Evolutionary conservation across 352 stramenopile genomes (phyloP).

Genomic region (Phytophthora melonis): DNA sequence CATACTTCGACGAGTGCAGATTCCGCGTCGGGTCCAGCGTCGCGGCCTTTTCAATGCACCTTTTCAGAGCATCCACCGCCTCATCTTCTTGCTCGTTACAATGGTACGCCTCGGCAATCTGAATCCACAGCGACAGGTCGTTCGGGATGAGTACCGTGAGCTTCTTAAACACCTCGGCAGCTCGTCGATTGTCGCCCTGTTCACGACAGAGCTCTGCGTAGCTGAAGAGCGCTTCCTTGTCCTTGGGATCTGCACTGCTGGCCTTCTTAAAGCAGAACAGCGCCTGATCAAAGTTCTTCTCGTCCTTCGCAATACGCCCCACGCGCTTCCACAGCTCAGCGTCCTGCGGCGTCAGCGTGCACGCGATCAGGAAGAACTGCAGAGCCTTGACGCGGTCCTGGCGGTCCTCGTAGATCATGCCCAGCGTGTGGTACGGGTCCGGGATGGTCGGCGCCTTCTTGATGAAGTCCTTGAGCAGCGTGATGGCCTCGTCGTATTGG

Average conservation of each 20-base stretch:
- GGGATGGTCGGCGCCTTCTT: constrained; percentile 90
- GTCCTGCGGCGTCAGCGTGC: constrained; percentile 83
- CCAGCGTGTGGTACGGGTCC: constrained; percentile 87
- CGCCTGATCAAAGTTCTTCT: constrained; percentile 88
- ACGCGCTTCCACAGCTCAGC: constrained; percentile 89
- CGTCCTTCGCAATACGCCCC: constrained; percentile 85
- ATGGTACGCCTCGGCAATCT: constrained; percentile 89
- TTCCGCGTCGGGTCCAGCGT: constrained; percentile 62
- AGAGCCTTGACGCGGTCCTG: constrained; percentile 83
- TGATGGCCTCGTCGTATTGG: constrained; percentile 85
- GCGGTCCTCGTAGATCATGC: constrained; percentile 90
- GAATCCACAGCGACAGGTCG: constrained; percentile 87
- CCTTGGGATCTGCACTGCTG: constrained; percentile 79
- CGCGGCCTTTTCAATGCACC: constrained; percentile 84
- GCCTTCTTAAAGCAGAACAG: constrained; percentile 90
- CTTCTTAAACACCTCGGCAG: constrained; percentile 87
- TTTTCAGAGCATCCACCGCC: constrained; percentile 84
- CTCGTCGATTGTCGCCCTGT: constrained; percentile 78
- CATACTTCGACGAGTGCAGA: constrained; percentile 77
- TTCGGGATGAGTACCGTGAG: constrained; percentile 73
- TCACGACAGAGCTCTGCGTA: constrained; percentile 85
- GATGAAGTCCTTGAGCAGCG: constrained; percentile 89
- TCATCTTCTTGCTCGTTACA: constrained; percentile 90
- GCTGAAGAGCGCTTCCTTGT: constrained; percentile 84
- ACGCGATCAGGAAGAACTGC: constrained; percentile 89